Evolutionary conservation across 2,329 filamentous ascomycete species (phyloP), one percentile per base, ranked within the genome.

Genomic region (Byssochlamys sp.): DNA sequence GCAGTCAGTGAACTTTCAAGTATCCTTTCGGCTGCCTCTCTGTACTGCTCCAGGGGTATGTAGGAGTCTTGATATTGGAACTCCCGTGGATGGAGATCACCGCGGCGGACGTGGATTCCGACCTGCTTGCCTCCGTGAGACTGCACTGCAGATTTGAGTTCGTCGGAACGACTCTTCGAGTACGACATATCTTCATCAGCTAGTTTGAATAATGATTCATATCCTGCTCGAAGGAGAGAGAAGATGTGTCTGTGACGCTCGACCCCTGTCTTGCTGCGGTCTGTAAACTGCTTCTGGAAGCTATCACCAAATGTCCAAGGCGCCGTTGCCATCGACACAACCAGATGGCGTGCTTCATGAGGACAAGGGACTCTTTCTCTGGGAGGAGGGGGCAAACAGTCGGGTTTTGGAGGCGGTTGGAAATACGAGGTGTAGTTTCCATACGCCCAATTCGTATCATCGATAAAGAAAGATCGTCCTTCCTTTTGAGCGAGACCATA

Each of bases 391-490:
- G 87, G 84, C 6, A 81, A 79, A 69, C 90, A 95, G 26, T 76
- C 72, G 1, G 86, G 84, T 1, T 78, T 63, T 0, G 88, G 86
- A 1, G 87, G 86, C 2, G 83, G 74, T 52, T 82, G 75, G 72
- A 95, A 95, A 65, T 89, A 90, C 54, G 83, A 80, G 0, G 80
- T 80, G 67, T 89, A 95, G 55, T 80, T 79, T 9, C 90, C 90
- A 65, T 94, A 94, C 1, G 87, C 85, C 86, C 91, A 95, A 62
- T 86, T 81, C 5, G 87, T 84, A 72, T 95, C 90, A 65, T 95
- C 89, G 61, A 95, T 78, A 74, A 95, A 95, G 72, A 95, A 95
- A 0, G 84, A 79, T 26, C 90, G 80, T 12, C 82, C 83, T 69
- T 95, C 88, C 59, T 85, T 81, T 67, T 86, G 79, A 1, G 90